phyloP scores from a whole-genome alignment of 169 alveolate genomes.

The Perkinsus chesapeaki region DNA sequence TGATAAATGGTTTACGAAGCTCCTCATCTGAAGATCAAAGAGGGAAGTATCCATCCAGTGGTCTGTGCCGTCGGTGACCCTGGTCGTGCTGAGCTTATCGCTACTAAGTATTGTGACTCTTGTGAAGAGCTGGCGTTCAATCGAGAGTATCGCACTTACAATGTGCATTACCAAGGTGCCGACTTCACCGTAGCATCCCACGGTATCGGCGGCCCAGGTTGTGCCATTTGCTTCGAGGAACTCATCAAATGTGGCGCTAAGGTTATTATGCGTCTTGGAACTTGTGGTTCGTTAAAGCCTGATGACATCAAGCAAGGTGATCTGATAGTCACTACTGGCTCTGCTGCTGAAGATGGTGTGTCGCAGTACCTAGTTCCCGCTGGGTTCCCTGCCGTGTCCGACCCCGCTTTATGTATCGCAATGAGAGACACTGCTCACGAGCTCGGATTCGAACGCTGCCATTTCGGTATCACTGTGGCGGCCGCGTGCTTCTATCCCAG shows the following conservation, averaged over 20 bases:
- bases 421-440: conserved; percentile 26
- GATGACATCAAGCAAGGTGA: conserved; percentile 33
- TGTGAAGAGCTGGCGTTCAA: conserved; percentile 30
- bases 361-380: conserved; percentile 25
- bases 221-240: conserved; percentile 40
- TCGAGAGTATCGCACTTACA: conserved; percentile 32
- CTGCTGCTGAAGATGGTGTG: conserved; percentile 39
- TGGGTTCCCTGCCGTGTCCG: conserved; percentile 40
- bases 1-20: background rate
- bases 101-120: conserved; percentile 27
- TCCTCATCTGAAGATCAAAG: conserved; percentile 24
- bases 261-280: conserved; percentile 18
- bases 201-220: conserved; percentile 38
- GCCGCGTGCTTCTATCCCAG: background rate
- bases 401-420: conserved; percentile 26
- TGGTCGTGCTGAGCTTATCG: conserved; percentile 34
- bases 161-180: conserved; percentile 28
- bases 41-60: conserved; percentile 22
- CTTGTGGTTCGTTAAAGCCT: conserved; percentile 41
- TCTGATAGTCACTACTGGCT: conserved; percentile 30
- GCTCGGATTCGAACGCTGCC: conserved; percentile 7
- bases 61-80: conserved; percentile 42
- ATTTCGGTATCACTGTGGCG: background rate
- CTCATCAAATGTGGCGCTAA: conserved; percentile 28
- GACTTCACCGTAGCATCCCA: conserved; percentile 37